Conservation (phyloP, 768 basidiomycete species). For the Coprinellus aureogranulatus region DNA sequence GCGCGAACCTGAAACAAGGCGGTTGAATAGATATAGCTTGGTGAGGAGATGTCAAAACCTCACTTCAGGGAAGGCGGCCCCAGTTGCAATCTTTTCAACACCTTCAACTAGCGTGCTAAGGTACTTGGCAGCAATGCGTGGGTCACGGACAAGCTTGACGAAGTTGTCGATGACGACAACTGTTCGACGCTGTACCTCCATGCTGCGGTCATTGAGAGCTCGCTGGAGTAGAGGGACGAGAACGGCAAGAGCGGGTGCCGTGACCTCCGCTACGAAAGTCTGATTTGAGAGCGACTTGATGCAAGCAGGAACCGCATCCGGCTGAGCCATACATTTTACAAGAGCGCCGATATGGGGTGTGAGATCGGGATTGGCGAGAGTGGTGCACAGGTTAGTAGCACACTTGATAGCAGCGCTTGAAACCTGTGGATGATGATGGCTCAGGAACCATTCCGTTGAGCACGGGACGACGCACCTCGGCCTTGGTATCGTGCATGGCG, state of each 20-base stretch:
- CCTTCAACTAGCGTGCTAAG: constrained; percentile 85
- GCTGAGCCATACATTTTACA: constrained; percentile 92
- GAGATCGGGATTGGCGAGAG: constrained; percentile 91
- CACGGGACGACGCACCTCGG: constrained; percentile 58
- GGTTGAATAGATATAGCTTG: not conserved
- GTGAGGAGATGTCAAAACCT: constrained; percentile 18
- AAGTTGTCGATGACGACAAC: constrained; percentile 95
- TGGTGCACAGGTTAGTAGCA: constrained; percentile 83
- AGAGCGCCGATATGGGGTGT: constrained; percentile 83
- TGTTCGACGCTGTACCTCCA: constrained; percentile 92
- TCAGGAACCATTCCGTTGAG: not conserved
- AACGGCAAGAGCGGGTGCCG: constrained; percentile 92
- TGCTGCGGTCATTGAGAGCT: constrained; percentile 91
- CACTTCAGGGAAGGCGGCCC: constrained; percentile 95
- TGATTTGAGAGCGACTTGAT: constrained; percentile 94
- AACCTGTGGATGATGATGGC: constrained; percentile 50
- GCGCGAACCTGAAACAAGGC: constrained; percentile 65
- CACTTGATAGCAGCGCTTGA: constrained; percentile 84
- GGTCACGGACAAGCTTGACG: constrained; percentile 94
- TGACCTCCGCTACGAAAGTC: constrained; percentile 97
- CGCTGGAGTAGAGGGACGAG: constrained; percentile 88
- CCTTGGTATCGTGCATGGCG: constrained; percentile 96
- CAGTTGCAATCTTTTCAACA: constrained; percentile 83
- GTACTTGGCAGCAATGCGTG: constrained; percentile 84
- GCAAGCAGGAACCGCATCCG: constrained; percentile 82